These are phyloP conservation scores for Yamadazyma ubonensis DNA, from an alignment of 805 yeast species.

Conservation along the genomic window DNA sequence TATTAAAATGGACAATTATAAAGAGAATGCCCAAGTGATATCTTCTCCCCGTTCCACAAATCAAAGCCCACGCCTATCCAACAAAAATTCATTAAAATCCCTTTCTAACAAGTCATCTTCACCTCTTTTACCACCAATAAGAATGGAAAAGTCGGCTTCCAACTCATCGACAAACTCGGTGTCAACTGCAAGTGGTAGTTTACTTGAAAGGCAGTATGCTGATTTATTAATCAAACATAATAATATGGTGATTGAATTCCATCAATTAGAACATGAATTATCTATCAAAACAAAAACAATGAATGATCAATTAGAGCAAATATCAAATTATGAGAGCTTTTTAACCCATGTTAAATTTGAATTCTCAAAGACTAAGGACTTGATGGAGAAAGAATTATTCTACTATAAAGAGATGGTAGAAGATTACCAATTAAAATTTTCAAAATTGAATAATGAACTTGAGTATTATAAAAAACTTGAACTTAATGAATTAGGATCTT, in stretches of 20 bases:
- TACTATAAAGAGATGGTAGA: constrained; percentile 34
- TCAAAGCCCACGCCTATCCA: constrained; percentile 5
- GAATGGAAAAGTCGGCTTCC: constrained; percentile 8
- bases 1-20: constrained; percentile 6
- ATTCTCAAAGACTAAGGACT: constrained; percentile 24
- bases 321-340: constrained; percentile 26
- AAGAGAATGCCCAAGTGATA: constrained; percentile 9
- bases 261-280: constrained; percentile 33
- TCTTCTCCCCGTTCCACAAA: neutral
- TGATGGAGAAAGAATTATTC: constrained; percentile 28
- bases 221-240: constrained; percentile 31
- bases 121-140: constrained; percentile 12
- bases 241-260: constrained; percentile 24
- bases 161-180: neutral
- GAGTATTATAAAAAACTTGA: constrained; percentile 16
- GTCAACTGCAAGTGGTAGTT: neutral
- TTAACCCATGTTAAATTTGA: constrained; percentile 28
- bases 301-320: constrained; percentile 27
- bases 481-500: constrained; percentile 11
- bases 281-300: constrained; percentile 22
- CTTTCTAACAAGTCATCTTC: constrained; percentile 7
- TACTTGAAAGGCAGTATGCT: constrained; percentile 24
- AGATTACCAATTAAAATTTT: constrained; percentile 28
- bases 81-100: constrained; percentile 11
- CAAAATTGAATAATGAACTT: constrained; percentile 21